phyloP scores from a whole-genome alignment of 495 filamentous ascomycete genomes.

The Apiosordaria backusii region DNA sequence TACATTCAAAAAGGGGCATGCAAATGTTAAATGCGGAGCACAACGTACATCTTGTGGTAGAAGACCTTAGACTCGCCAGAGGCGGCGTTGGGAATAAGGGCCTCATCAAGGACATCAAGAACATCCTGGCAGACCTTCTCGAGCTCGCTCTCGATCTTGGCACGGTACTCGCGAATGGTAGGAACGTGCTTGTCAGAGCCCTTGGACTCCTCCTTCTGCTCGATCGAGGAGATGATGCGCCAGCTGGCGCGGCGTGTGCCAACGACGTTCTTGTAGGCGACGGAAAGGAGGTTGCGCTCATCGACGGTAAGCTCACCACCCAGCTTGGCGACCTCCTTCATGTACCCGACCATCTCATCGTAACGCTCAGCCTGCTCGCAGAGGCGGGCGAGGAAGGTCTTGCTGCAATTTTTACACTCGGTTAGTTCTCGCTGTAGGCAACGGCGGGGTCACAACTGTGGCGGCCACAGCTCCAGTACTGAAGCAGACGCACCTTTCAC shows the following conservation, averaged over 20 bases:
- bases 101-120: constrained; percentile 91
- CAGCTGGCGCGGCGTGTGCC: constrained; percentile 97
- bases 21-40: neutral
- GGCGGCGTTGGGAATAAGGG: constrained; percentile 94
- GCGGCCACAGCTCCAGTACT: neutral
- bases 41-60: constrained; percentile 98
- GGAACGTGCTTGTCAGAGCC: constrained; percentile 90
- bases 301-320: constrained; percentile 95
- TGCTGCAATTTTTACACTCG: constrained; percentile 58
- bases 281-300: constrained; percentile 97
- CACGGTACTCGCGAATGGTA: constrained; percentile 98
- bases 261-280: constrained; percentile 99
- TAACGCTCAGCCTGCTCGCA: constrained; percentile 99
- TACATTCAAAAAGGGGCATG: neutral
- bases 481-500: constrained; percentile 68
- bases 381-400: constrained; percentile 99
- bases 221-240: constrained; percentile 99
- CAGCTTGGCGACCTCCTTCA: constrained; percentile 99
- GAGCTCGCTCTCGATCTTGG: constrained; percentile 98
- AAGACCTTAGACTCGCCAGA: constrained; percentile 99
- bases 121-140: constrained; percentile 99
- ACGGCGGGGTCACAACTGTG: constrained; percentile 7
- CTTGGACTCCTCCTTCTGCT: constrained; percentile 99
- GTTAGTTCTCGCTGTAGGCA: constrained; percentile 24
- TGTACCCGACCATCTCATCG: constrained; percentile 99